phyloP scores from a whole-genome alignment of 495 filamentous ascomycete species.

The Hypoxylon cercidicola region DNA sequence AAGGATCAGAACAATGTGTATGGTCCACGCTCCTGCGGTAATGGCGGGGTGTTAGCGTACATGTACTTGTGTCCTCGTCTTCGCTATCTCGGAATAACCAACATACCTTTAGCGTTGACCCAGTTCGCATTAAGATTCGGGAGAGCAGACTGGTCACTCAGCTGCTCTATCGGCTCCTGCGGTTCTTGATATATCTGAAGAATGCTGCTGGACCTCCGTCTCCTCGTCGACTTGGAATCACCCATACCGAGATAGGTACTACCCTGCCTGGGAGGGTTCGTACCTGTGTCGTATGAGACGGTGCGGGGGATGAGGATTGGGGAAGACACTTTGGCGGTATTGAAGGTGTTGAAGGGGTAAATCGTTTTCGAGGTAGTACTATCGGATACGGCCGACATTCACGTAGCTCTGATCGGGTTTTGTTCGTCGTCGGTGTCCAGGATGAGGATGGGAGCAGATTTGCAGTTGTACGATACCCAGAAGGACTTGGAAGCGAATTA shows the following conservation, averaged over 20 bases:
- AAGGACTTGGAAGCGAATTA: slow-evolving; percentile 7
- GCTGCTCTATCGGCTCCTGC: slow-evolving; percentile 90
- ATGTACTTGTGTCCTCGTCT: neutral
- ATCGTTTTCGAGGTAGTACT: slow-evolving; percentile 30
- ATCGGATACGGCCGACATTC: slow-evolving; percentile 36
- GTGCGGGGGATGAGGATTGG: slow-evolving; percentile 78
- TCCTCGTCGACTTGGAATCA: slow-evolving; percentile 67
- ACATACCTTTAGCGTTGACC: slow-evolving; percentile 97
- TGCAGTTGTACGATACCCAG: slow-evolving; percentile 10
- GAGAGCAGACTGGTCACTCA: slow-evolving; percentile 92
- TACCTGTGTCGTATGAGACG: slow-evolving; percentile 81
- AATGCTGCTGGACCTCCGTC: slow-evolving; percentile 92
- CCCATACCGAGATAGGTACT: slow-evolving; percentile 54
- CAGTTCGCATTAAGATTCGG: slow-evolving; percentile 98
- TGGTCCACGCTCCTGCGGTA: slow-evolving; percentile 87
- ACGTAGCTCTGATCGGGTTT: slow-evolving; percentile 14
- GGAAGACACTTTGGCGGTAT: slow-evolving; percentile 89
- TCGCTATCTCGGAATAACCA: neutral
- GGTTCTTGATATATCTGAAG: slow-evolving; percentile 91
- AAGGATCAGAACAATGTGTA: slow-evolving; percentile 91
- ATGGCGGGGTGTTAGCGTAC: slow-evolving; percentile 11
- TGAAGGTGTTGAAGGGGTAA: slow-evolving; percentile 68
- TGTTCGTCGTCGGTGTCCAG: slow-evolving; percentile 23
- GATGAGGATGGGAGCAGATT: slow-evolving; percentile 13
- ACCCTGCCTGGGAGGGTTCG: slow-evolving; percentile 68